Conservation (phyloP, 2,329 filamentous ascomycete genomes). For the Phaeomoniella chlamydospora region DNA sequence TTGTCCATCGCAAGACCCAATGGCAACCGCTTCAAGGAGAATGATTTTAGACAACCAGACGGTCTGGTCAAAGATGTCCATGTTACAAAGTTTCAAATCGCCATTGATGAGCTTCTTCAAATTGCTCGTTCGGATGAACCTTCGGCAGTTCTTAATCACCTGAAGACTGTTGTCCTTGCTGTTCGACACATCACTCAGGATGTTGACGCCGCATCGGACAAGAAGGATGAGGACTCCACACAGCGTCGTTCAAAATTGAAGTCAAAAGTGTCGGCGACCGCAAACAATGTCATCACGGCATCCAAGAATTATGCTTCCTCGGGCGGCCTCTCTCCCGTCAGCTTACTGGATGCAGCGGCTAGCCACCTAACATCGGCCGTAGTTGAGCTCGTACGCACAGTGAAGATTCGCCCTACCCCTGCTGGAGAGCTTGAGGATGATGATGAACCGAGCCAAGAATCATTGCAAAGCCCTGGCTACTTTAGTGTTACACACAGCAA, state of each 20-base stretch:
- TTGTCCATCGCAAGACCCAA: conserved; percentile 35
- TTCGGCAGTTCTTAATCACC: conserved; percentile 62
- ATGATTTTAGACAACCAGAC: conserved; percentile 54
- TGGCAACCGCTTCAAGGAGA: conserved; percentile 42
- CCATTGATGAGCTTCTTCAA: conserved; percentile 79
- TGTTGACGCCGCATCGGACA: conserved; percentile 43
- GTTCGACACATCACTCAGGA: conserved; percentile 78
- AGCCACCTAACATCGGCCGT: conserved; percentile 77
- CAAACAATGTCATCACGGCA: conserved; percentile 90
- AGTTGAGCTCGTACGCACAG: conserved; percentile 68
- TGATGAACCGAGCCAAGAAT: conserved; percentile 45
- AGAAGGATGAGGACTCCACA: conserved; percentile 35
- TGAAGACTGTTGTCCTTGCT: conserved; percentile 72
- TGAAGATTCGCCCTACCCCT: conserved; percentile 69
- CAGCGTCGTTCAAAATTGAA: conserved; percentile 58
- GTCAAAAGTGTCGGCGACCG: conserved; percentile 73
- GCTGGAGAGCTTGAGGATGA: conserved; percentile 65
- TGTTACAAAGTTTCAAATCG: conserved; percentile 87
- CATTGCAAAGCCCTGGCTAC: conserved; percentile 54
- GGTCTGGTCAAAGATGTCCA: conserved; percentile 83
- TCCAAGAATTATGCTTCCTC: conserved; percentile 80
- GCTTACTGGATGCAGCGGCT: conserved; percentile 80
- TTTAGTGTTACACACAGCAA: conserved; percentile 42
- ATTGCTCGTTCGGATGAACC: conserved; percentile 61
- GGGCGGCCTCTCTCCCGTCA: conserved; percentile 80